These are phyloP conservation scores for Xylona heveae DNA, from an alignment of 495 filamentous ascomycete genomes.

Conservation along the genomic window DNA sequence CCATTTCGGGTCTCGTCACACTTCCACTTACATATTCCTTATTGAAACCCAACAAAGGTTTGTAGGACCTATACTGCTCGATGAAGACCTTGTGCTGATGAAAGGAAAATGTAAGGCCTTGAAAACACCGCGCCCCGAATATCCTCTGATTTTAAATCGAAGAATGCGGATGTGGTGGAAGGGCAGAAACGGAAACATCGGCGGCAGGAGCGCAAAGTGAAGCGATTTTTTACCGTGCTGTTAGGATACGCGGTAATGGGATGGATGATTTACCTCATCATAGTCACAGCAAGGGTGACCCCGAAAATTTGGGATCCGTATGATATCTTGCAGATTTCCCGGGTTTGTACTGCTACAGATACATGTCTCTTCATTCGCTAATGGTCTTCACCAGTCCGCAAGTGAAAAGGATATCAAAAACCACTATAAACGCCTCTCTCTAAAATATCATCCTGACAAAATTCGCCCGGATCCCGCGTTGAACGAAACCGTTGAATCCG, in stretches of 20 bases:
- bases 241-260: slow-evolving; percentile 69
- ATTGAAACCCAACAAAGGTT: slow-evolving; percentile 54
- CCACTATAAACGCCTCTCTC: slow-evolving; percentile 65
- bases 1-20: slow-evolving; percentile 68
- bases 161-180: slow-evolving; percentile 68
- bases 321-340: slow-evolving; percentile 69
- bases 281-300: slow-evolving; percentile 46
- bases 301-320: slow-evolving; percentile 91
- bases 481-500: slow-evolving; percentile 70
- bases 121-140: slow-evolving; percentile 48
- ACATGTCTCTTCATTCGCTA: background rate
- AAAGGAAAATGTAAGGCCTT: slow-evolving; percentile 27
- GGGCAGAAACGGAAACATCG: slow-evolving; percentile 69
- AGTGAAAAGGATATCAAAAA: slow-evolving; percentile 79
- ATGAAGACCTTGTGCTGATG: background rate
- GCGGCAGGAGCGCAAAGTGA: slow-evolving; percentile 73
- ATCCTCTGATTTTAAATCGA: slow-evolving; percentile 56
- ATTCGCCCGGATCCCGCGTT: slow-evolving; percentile 54
- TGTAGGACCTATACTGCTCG: background rate
- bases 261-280: slow-evolving; percentile 81
- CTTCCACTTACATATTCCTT: slow-evolving; percentile 78
- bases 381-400: slow-evolving; percentile 31
- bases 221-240: slow-evolving; percentile 58
- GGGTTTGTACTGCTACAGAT: slow-evolving; percentile 30
- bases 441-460: slow-evolving; percentile 88